Evolutionary conservation across 306 rosid genomes (phyloP).

Genomic region (Prunus kanzakura): DNA sequence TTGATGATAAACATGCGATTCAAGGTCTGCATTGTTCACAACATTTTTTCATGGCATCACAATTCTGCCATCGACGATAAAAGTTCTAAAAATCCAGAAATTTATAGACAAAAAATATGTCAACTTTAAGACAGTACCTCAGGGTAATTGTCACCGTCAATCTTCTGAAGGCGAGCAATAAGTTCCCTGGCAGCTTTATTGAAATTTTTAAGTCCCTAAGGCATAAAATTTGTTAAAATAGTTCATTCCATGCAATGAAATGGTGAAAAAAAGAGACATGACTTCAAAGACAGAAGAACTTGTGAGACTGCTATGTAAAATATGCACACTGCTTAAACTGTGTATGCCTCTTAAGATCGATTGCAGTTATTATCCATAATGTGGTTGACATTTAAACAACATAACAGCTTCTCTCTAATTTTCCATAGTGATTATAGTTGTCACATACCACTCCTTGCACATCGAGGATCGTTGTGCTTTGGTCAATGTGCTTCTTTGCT

Average conservation of each 20-base stretch:
- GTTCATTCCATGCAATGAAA: not conserved
- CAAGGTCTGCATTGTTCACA: conserved; percentile 71
- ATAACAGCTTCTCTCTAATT: not conserved
- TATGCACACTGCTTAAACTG: not conserved
- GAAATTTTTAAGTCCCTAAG: conserved; percentile 81
- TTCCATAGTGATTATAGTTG: conserved; percentile 13
- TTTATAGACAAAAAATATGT: not conserved
- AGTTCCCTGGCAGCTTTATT: conserved; percentile 83
- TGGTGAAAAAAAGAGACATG: not conserved
- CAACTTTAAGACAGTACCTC: conserved; percentile 50
- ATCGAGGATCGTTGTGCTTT: conserved; percentile 89
- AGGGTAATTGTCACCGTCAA: conserved; percentile 87
- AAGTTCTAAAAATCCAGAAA: not conserved
- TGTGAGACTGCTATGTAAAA: not conserved
- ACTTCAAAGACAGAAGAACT: not conserved
- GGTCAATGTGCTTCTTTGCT: conserved; percentile 88
- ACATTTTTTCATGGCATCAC: conserved; percentile 28
- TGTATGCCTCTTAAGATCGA: not conserved
- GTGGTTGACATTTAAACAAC: not conserved
- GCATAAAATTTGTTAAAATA: not conserved
- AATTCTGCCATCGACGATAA: conserved; percentile 17
- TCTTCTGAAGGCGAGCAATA: conserved; percentile 63
- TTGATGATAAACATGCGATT: conserved; percentile 97
- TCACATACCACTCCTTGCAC: conserved; percentile 91
- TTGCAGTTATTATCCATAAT: not conserved